Evolutionary conservation across 805 yeast species (phyloP).

Genomic region (Ogataea ganodermae): DNA sequence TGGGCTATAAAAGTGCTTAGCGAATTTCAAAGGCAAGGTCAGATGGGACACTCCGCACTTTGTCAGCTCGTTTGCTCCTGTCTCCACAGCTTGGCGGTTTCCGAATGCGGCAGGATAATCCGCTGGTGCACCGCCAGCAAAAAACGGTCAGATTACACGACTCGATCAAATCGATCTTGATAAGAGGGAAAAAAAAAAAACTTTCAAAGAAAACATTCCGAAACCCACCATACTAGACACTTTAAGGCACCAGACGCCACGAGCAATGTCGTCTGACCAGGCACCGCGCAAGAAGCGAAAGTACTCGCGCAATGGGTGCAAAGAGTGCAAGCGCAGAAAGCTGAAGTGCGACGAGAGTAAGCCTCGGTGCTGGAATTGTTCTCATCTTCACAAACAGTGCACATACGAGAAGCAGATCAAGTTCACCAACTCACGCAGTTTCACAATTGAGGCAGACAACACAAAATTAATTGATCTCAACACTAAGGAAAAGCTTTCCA

Average conservation of each 20-base stretch:
- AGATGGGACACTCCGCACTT: too few relatives aligned
- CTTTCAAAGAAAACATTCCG: background rate
- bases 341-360: conserved; percentile 44
- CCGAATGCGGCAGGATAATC: background rate
- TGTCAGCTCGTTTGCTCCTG: too few relatives aligned
- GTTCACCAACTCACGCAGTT: conserved; percentile 34
- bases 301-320: conserved; percentile 48
- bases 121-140: conserved; percentile 1
- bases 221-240: background rate
- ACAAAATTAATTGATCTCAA: conserved; percentile 19
- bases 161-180: background rate
- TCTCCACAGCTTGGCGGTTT: background rate
- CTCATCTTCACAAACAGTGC: conserved; percentile 39
- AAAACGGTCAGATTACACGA: background rate
- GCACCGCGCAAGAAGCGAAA: conserved; percentile 37
- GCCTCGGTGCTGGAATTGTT: conserved; percentile 45
- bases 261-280: background rate
- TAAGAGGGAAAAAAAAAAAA: background rate
- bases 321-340: conserved; percentile 46
- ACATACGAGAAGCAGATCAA: conserved; percentile 38
- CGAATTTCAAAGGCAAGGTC: too few relatives aligned
- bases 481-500: conserved; percentile 13
- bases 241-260: background rate
- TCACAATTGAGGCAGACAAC: conserved; percentile 25
- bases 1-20: too few relatives aligned